Evolutionary conservation across 306 rosid species (phyloP).

Genomic region (Quercus robur): DNA sequence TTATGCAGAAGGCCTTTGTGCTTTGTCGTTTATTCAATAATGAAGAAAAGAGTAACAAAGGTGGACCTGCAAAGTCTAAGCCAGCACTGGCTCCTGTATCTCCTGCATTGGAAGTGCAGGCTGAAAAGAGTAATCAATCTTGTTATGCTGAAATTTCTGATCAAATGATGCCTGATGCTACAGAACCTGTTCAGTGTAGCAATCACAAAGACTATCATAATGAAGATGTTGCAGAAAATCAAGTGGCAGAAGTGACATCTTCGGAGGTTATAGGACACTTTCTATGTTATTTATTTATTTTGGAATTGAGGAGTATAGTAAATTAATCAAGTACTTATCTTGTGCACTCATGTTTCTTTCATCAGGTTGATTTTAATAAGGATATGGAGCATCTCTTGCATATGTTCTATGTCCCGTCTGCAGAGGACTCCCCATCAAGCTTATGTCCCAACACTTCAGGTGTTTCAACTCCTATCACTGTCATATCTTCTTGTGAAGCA

Average conservation of each 20-base stretch:
- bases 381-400: neutral
- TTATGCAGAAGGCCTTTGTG: slow-evolving; percentile 71
- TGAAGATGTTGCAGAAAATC: slow-evolving; percentile 22
- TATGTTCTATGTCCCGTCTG: slow-evolving; percentile 25
- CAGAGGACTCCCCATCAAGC: neutral
- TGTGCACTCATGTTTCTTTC: slow-evolving; percentile 1
- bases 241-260: neutral
- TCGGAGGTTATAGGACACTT: slow-evolving; percentile 1
- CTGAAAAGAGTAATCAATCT: neutral
- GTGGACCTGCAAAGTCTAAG: no score
- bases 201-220: slow-evolving; percentile 11
- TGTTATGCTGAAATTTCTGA: neutral
- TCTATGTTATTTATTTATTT: no score
- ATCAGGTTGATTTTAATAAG: slow-evolving; percentile 21
- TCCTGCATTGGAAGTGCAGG: neutral
- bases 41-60: neutral
- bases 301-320: neutral
- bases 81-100: no score
- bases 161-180: slow-evolving; percentile 4
- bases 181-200: neutral
- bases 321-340: neutral
- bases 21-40: slow-evolving; percentile 71
- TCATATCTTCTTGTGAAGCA: slow-evolving; percentile 25
- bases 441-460: no score
- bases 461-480: no score